Base-by-base conservation (phyloP, 2,329 filamentous ascomycete species). In the Chrysosporium queenslandicum region DNA sequence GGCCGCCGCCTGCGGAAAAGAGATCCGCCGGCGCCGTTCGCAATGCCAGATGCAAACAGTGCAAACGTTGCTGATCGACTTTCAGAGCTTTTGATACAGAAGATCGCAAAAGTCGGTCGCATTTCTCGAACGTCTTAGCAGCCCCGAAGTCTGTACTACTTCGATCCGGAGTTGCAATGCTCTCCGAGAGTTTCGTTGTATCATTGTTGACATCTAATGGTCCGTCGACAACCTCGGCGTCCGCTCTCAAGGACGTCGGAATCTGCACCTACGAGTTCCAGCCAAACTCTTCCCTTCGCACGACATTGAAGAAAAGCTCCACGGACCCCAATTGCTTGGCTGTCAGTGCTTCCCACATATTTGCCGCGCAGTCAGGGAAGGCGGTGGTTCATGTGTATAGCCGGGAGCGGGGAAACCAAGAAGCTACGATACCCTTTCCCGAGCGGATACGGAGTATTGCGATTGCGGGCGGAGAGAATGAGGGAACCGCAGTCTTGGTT, bases 341-440 rank as follows among this genome's bases (percentile, higher is more conserved):
- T 27, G 77, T 90, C 60, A 94, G 79, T 68, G 75, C 80, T 41
- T 83, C 83, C 18, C 92, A 98, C 66, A 77, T 97, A 43, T 98
- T 95, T 66, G 85, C 90, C 3, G 91, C 88, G 3, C 92, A 98
- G 67, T 78, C 85, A 46, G 89, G 90, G 58, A 97, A 95, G 69
- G 87, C 89, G 0, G 86, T 94, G 39, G 79, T 98, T 1, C 87
- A 97, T 70, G 88, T 98, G 52, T 98, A 97, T 70, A 90, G 80
- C 53, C 79, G 89, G 52, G 77, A 82, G 54, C 86, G 86, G 57
- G 86, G 86, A 25, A 92, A 86, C 61, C 89, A 96, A 65, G 91
- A 97, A 70, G 86, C 87, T 5, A 79, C 87, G 16, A 81, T 97
- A 18, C 85, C 90, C 0, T 94, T 98, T 62, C 83, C 86, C 0